Percentiles rank a stretch among this genome's conserved stretches.
These are phyloP conservation scores for Entomortierella lignicola DNA, from an alignment of 192 early-diverging fungal species.

Conservation along the genomic window DNA sequence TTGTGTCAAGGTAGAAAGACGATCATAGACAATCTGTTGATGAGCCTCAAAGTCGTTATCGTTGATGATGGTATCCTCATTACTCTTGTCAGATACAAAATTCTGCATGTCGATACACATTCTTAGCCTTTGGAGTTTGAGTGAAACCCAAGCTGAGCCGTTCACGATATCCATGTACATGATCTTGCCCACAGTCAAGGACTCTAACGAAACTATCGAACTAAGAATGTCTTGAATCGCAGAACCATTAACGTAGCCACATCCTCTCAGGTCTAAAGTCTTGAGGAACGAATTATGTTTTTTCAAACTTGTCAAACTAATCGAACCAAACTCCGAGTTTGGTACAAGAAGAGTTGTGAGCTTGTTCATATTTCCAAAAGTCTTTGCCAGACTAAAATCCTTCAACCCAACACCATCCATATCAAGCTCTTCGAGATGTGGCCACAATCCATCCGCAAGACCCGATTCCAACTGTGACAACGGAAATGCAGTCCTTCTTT, in stretches of 20 bases:
- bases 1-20: conserved; percentile 5
- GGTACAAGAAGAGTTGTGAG: background rate
- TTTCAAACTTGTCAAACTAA: background rate
- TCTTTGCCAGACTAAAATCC: background rate
- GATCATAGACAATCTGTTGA: conserved; percentile 10
- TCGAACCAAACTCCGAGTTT: background rate
- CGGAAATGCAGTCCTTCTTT: background rate
- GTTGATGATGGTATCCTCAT: background rate
- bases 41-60: background rate
- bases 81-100: background rate
- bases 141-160: background rate
- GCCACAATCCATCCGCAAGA: background rate
- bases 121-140: background rate
- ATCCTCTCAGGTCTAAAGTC: background rate
- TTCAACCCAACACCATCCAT: background rate
- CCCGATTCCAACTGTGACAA: background rate
- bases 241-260: background rate
- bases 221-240: conserved; percentile 9
- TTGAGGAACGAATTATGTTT: background rate
- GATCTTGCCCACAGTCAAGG: background rate
- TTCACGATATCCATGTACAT: conserved; percentile 7
- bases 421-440: conserved; percentile 1
- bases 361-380: background rate
- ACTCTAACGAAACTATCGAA: conserved; percentile 1
- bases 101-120: conserved; percentile 7